Percentiles rank a stretch among this genome's conserved stretches.
Conservation (phyloP, 306 rosid species). For the Cercis canadensis region DNA sequence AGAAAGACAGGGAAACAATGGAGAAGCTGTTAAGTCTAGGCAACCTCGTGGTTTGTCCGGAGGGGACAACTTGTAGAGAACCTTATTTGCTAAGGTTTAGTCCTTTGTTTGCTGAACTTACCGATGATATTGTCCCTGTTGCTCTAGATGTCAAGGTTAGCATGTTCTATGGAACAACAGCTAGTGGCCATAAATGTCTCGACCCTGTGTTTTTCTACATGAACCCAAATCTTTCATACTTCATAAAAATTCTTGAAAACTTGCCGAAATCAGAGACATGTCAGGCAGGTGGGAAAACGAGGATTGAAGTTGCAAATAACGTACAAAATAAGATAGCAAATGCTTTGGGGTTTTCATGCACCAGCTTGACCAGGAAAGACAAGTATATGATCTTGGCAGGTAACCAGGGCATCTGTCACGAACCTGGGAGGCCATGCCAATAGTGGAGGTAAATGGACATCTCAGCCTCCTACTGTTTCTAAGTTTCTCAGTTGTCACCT, state of each 20-base stretch:
- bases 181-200: constrained; percentile 59
- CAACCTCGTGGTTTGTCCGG: constrained; percentile 75
- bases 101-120: constrained; percentile 70
- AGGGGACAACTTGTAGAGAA: constrained; percentile 85
- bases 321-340: constrained; percentile 63
- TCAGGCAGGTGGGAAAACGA: constrained; percentile 49
- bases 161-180: constrained; percentile 77
- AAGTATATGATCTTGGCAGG: constrained; percentile 72
- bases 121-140: constrained; percentile 66
- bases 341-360: constrained; percentile 61
- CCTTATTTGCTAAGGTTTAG: constrained; percentile 78
- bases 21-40: constrained; percentile 47
- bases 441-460: no score
- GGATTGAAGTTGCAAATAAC: constrained; percentile 69
- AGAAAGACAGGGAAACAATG: constrained; percentile 55
- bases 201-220: constrained; percentile 55
- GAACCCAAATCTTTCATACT: constrained; percentile 61
- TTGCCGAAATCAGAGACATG: constrained; percentile 46
- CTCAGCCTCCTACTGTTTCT: no score
- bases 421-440: not conserved
- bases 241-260: constrained; percentile 39
- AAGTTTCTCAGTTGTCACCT: no score
- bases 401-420: constrained; percentile 47
- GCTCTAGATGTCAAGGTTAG: constrained; percentile 57
- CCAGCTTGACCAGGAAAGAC: constrained; percentile 65